phyloP scores from a whole-genome alignment of 352 stramenopile species.

The Globisporangium uncinulatum region DNA sequence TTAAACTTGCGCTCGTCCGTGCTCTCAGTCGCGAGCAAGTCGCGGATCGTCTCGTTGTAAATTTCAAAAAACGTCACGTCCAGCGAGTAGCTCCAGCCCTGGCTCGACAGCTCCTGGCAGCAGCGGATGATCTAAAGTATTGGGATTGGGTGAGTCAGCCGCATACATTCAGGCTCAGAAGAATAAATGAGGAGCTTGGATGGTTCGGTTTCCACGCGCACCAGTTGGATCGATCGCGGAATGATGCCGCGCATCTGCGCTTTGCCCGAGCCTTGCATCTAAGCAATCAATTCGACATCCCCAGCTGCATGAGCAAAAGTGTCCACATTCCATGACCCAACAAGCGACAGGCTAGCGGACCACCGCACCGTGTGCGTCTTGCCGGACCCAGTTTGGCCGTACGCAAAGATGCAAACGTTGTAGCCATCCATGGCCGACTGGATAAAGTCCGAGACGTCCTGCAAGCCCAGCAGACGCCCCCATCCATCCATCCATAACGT shows the following conservation, averaged over 20 bases:
- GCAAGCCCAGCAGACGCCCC: not conserved
- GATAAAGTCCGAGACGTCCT: constrained; percentile 86
- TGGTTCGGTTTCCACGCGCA: constrained; percentile 7
- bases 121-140: constrained; percentile 60
- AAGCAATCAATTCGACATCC: not conserved
- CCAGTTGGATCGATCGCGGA: constrained; percentile 92
- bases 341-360: not conserved
- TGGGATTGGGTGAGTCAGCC: too few species aligned
- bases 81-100: constrained; percentile 96
- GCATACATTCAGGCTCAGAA: not conserved
- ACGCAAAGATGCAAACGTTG: constrained; percentile 98
- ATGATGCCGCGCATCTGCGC: constrained; percentile 97
- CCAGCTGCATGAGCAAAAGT: not conserved
- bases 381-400: constrained; percentile 96
- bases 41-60: constrained; percentile 99
- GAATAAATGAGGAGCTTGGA: not conserved
- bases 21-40: constrained; percentile 87
- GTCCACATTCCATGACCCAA: not conserved
- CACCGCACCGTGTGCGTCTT: constrained; percentile 93
- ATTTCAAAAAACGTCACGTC: constrained; percentile 99
- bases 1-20: constrained; percentile 58
- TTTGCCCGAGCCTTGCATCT: constrained; percentile 97
- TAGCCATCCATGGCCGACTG: constrained; percentile 96
- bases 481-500: not conserved
- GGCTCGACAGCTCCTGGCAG: constrained; percentile 55